Evolutionary conservation across 169 alveolate species (phyloP).

Genomic region (Plasmodium adleri): DNA sequence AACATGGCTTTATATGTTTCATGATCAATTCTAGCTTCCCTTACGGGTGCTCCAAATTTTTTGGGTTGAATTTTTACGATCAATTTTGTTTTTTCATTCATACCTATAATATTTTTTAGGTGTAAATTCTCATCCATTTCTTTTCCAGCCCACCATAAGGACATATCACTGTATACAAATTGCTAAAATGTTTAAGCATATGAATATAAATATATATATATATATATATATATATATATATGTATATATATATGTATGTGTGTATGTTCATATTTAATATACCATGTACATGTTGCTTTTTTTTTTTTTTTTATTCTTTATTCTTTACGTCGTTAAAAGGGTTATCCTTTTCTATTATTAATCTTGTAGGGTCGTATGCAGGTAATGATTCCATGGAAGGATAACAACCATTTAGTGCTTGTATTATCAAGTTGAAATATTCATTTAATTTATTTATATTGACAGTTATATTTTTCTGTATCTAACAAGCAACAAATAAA

Average conservation of each 20-base stretch:
- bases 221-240: background rate
- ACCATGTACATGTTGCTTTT: background rate
- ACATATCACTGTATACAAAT: constrained; percentile 86
- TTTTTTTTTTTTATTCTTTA: background rate
- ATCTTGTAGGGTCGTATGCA: constrained; percentile 93
- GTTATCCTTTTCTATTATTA: constrained; percentile 90
- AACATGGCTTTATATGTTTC: constrained; percentile 97
- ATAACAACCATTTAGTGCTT: constrained; percentile 94
- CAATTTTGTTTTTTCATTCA: constrained; percentile 95
- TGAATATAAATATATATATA: background rate
- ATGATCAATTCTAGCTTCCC: constrained; percentile 96
- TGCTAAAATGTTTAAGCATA: constrained; percentile 70
- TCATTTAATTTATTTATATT: constrained; percentile 84
- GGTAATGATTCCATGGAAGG: constrained; percentile 96
- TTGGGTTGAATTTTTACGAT: constrained; percentile 92
- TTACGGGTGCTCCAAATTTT: constrained; percentile 95
- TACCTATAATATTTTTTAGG: constrained; percentile 90
- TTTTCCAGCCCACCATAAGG: constrained; percentile 97
- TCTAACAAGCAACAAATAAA: constrained; percentile 78
- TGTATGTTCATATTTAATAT: background rate
- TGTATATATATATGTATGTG: background rate
- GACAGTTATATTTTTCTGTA: constrained; percentile 79
- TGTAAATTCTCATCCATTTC: constrained; percentile 91
- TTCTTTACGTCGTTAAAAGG: constrained; percentile 79
- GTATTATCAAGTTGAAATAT: constrained; percentile 89